Evolutionary conservation across 805 yeast species (phyloP).

Genomic region (Schwanniomyces polymorphus): DNA sequence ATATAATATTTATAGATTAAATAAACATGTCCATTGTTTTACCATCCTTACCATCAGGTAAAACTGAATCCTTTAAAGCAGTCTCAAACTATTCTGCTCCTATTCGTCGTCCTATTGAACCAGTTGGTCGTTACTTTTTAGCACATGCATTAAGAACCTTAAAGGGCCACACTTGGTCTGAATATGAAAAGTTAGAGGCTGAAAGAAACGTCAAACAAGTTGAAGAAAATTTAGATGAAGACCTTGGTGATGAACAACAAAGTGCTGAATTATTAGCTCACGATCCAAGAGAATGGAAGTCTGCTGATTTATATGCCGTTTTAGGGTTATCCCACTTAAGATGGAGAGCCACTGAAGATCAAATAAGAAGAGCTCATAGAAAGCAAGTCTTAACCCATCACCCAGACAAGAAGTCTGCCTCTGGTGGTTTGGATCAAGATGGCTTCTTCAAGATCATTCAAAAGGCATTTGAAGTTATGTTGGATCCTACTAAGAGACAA

Average conservation of each 20-base stretch:
- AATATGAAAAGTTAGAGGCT: conserved; percentile 91
- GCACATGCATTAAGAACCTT: conserved; percentile 96
- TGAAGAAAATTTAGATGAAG: conserved; percentile 63
- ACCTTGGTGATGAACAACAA: conserved; percentile 75
- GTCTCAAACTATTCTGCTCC: conserved; percentile 55
- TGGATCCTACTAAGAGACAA: conserved; percentile 82
- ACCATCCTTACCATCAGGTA: conserved; percentile 49
- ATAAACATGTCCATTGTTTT: conserved; percentile 40
- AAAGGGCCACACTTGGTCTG: conserved; percentile 98
- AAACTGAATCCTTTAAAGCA: conserved; percentile 51
- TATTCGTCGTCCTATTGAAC: conserved; percentile 83
- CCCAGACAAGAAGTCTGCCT: conserved; percentile 96
- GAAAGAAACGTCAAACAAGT: conserved; percentile 75
- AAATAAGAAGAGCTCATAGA: conserved; percentile 95
- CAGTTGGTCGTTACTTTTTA: conserved; percentile 92
- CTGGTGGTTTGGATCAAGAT: conserved; percentile 87
- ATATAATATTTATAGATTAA: neutral
- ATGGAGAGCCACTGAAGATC: conserved; percentile 88
- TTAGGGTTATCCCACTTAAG: conserved; percentile 91
- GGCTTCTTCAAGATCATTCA: conserved; percentile 97
- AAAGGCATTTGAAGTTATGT: conserved; percentile 88
- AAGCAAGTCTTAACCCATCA: conserved; percentile 95
- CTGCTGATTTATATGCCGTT: conserved; percentile 94
- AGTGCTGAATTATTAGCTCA: conserved; percentile 69
- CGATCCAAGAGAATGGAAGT: conserved; percentile 98